A percentile compares a stretch with the other conserved stretches of the same genome.
These are phyloP conservation scores for Pyrenula aspistea DNA, from an alignment of 495 filamentous ascomycete species.

Conservation along the genomic window DNA sequence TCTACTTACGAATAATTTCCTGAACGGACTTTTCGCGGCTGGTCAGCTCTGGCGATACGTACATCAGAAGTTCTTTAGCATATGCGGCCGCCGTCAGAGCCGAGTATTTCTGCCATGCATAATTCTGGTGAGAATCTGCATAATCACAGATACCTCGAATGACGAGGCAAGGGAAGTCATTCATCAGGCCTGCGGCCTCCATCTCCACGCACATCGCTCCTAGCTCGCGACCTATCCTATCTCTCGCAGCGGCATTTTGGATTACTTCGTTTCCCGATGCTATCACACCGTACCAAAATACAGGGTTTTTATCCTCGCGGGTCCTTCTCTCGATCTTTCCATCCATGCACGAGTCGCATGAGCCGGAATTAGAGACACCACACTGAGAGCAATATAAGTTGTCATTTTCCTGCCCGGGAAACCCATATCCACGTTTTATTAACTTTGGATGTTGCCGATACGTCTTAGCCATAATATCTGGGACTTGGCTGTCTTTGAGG, in stretches of 20 bases:
- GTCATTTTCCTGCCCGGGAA: background rate
- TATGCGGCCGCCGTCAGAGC: constrained; percentile 19
- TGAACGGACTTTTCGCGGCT: no score
- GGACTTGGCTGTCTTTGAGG: background rate
- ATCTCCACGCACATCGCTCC: constrained; percentile 20
- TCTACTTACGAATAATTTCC: no score
- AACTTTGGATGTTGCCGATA: background rate
- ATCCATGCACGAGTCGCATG: no score
- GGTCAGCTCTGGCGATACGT: no score
- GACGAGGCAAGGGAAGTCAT: constrained; percentile 20
- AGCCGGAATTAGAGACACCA: no score
- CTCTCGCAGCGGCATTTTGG: constrained; percentile 16
- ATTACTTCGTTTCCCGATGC: constrained; percentile 26
- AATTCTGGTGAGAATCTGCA: constrained; percentile 24
- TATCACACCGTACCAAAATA: constrained; percentile 23
- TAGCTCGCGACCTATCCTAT: constrained; percentile 18
- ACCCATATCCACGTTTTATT: background rate
- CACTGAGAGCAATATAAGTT: background rate
- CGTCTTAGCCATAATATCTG: background rate
- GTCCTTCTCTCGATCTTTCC: no score
- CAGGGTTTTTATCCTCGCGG: constrained; percentile 6
- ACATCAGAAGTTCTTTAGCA: constrained; percentile 19
- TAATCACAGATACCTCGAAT: constrained; percentile 26
- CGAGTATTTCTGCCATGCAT: constrained; percentile 23
- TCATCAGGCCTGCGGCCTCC: constrained; percentile 21